Conservation (phyloP, 1,284 basidiomycete genomes). For the Puccinia novopanici region DNA sequence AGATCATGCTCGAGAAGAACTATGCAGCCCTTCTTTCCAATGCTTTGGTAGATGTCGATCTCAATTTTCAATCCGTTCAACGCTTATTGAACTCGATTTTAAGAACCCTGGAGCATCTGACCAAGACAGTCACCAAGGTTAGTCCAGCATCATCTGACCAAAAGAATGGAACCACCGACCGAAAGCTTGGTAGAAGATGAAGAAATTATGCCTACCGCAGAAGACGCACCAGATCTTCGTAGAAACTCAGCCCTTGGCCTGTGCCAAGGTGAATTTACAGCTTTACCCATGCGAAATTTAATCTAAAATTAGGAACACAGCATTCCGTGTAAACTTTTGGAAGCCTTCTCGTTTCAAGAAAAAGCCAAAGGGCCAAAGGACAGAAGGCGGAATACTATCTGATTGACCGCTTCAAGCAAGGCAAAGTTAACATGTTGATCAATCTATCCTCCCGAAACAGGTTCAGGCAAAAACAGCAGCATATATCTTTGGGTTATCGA, state of each 20-base stretch:
- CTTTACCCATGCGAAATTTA: too few species aligned
- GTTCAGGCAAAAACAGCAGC: conserved; percentile 94
- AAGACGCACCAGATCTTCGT: conserved; percentile 90
- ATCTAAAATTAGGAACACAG: too few species aligned
- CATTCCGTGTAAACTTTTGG: too few species aligned
- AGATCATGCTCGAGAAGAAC: conserved; percentile 98
- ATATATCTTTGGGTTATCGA: conserved; percentile 93
- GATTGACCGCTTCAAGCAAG: conserved; percentile 90
- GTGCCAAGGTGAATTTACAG: conserved; percentile 67
- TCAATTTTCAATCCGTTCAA: conserved; percentile 91
- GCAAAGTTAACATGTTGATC: conserved; percentile 98
- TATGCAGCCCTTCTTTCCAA: conserved; percentile 86
- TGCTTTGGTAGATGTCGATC: conserved; percentile 86
- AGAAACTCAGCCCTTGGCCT: conserved; percentile 95
- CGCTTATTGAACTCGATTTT: conserved; percentile 81
- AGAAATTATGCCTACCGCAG: conserved; percentile 61
- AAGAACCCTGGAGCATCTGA: conserved; percentile 85
- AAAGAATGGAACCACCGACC: conserved; percentile 58
- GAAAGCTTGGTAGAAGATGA: conserved; percentile 52
- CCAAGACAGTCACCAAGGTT: conserved; percentile 97
- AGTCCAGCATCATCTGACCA: conserved; percentile 70
- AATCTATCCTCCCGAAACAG: conserved; percentile 98
- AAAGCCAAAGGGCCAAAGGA: conserved; percentile 67
- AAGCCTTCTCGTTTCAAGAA: conserved; percentile 76
- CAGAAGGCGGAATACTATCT: conserved; percentile 95